Conservation (phyloP, 345 rosid genomes). For the Salix udensis region DNA sequence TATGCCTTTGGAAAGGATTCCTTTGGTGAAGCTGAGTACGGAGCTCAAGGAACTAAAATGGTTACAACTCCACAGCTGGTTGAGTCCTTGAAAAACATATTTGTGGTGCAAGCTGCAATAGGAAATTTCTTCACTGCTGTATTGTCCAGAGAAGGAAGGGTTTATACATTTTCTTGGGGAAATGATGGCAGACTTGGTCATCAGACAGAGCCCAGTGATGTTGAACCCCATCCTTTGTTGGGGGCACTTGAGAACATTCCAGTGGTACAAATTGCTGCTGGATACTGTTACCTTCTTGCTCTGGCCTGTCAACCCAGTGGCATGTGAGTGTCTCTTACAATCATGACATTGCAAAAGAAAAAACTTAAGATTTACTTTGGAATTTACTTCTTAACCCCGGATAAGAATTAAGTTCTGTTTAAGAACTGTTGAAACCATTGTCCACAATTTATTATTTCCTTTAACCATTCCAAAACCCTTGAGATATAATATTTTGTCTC, state of each 20-base stretch:
- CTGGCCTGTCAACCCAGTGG: conserved; percentile 86
- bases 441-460: neutral
- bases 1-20: conserved; percentile 82
- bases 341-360: neutral
- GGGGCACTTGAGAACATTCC: conserved; percentile 87
- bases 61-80: conserved; percentile 72
- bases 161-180: conserved; percentile 95
- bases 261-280: conserved; percentile 89
- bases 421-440: neutral
- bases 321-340: conserved; percentile 57
- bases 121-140: conserved; percentile 92
- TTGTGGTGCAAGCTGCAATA: conserved; percentile 86
- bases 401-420: neutral
- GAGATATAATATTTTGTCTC: neutral
- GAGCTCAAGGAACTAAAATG: conserved; percentile 53
- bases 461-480: neutral
- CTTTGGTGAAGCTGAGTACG: conserved; percentile 62
- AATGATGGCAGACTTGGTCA: conserved; percentile 75
- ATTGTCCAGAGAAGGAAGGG: conserved; percentile 87
- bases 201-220: conserved; percentile 63
- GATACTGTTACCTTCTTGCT: conserved; percentile 93
- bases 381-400: neutral
- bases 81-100: conserved; percentile 73
- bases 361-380: neutral
- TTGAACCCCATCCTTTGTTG: conserved; percentile 73